A percentile compares a stretch with the other conserved stretches of the same genome.
Conservation (phyloP, 1,139 yeast species). For the Hyphopichia pseudoburtonii region DNA sequence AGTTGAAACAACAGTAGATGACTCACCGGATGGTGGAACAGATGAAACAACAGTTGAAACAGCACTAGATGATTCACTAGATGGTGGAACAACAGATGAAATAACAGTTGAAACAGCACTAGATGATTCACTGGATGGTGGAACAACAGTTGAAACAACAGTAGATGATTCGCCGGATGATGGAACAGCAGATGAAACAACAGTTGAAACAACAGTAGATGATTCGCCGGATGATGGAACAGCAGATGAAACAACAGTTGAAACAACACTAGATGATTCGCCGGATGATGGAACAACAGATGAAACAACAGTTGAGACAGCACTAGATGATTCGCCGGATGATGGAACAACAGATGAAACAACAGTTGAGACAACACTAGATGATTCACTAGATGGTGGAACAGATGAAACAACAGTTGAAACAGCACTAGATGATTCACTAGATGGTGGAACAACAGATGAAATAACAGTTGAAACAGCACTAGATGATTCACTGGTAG, state of each 20-base stretch:
- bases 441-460: constrained; percentile 6
- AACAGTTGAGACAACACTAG: constrained; percentile 6
- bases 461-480: constrained; percentile 1
- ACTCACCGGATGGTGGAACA: constrained; percentile 22
- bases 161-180: constrained; percentile 4
- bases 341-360: constrained; percentile 8
- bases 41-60: constrained; percentile 10
- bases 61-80: constrained; percentile 7
- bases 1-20: constrained; percentile 6
- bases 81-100: constrained; percentile 6
- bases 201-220: constrained; percentile 5
- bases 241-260: constrained; percentile 1
- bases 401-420: constrained; percentile 6
- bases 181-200: constrained; percentile 4
- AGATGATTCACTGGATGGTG: constrained; percentile 7
- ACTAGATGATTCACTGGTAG: constrained; percentile 3
- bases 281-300: constrained; percentile 6
- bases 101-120: constrained; percentile 10
- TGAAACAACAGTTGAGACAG: constrained; percentile 5
- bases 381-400: constrained; percentile 6
- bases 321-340: constrained; percentile 3
- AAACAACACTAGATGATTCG: constrained; percentile 4
- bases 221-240: constrained; percentile 4
- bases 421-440: constrained; percentile 3
- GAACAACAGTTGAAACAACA: constrained; percentile 2